These are phyloP conservation scores for Hyparrhenia diplandra DNA, from an alignment of 176 grass and related monocot species.

Conservation along the genomic window DNA sequence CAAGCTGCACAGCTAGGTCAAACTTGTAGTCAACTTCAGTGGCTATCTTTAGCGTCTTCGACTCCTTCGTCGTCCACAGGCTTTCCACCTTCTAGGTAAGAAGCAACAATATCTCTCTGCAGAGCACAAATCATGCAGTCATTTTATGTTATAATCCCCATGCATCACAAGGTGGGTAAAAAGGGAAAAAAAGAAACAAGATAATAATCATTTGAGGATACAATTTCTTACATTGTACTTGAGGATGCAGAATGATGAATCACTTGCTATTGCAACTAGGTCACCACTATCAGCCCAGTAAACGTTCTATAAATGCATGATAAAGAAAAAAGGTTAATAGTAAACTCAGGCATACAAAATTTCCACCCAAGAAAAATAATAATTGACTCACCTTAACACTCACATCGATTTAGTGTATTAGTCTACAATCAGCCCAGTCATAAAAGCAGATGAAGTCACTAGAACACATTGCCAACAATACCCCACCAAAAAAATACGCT, in stretches of 20 bases:
- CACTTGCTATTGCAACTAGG: constrained; percentile 90
- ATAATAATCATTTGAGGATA: constrained; percentile 27
- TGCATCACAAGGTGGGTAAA: neutral
- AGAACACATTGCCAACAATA: constrained; percentile 89
- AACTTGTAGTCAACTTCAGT: constrained; percentile 97
- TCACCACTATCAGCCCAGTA: constrained; percentile 99
- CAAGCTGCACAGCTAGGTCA: constrained; percentile 95
- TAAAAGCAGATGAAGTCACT: constrained; percentile 99
- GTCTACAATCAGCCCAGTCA: constrained; percentile 92
- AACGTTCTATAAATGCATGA: constrained; percentile 57
- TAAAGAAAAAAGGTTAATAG: constrained; percentile 5
- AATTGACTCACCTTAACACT: constrained; percentile 72
- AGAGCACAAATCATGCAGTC: constrained; percentile 12
- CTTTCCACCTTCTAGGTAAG: constrained; percentile 81
- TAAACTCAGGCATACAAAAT: constrained; percentile 1
- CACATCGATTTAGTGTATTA: constrained; percentile 92
- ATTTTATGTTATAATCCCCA: neutral
- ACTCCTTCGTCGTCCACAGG: constrained; percentile 74
- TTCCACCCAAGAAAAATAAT: constrained; percentile 1
- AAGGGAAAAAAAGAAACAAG: neutral
- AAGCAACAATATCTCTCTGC: constrained; percentile 85
- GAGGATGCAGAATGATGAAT: constrained; percentile 94
- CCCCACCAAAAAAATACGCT: constrained; percentile 93
- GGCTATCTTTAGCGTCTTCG: constrained; percentile 97
- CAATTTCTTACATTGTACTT: constrained; percentile 85